phyloP scores from a whole-genome alignment of 2,329 filamentous ascomycete genomes.

The Cercospora canescens region DNA sequence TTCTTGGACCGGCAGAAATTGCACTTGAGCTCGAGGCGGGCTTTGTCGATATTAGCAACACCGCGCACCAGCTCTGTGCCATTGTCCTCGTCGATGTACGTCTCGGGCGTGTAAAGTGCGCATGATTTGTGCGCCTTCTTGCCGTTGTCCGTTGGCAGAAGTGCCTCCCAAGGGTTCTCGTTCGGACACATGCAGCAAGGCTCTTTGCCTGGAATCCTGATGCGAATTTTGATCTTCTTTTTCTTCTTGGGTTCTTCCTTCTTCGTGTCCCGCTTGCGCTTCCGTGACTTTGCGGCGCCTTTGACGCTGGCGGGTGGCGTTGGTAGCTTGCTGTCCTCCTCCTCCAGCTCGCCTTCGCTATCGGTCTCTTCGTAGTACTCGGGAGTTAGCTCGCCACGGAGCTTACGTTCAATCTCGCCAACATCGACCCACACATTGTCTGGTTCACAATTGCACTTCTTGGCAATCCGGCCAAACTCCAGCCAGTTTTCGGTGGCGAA shows the following conservation, averaged over 20 bases:
- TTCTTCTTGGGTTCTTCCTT: conserved; percentile 59
- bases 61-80: conserved; percentile 75
- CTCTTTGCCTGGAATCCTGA: conserved; percentile 70
- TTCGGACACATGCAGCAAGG: conserved; percentile 93
- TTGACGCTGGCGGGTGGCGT: conserved; percentile 76
- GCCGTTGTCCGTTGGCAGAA: conserved; percentile 86
- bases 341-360: conserved; percentile 60
- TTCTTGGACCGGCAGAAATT: conserved; percentile 91
- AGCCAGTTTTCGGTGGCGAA: conserved; percentile 96
- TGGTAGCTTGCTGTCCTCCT: conserved; percentile 64
- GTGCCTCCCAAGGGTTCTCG: conserved; percentile 74
- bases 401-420: conserved; percentile 89
- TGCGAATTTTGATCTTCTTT: conserved; percentile 75
- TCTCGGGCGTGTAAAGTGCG: conserved; percentile 88
- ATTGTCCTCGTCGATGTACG: conserved; percentile 71
- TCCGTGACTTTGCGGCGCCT: conserved; percentile 59
- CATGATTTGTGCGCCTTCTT: conserved; percentile 85
- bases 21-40: conserved; percentile 87
- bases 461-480: conserved; percentile 90
- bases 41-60: conserved; percentile 78
- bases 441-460: conserved; percentile 94
- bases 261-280: conserved; percentile 65
- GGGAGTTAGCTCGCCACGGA: conserved; percentile 78
- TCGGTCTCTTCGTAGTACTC: conserved; percentile 81
- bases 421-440: conserved; percentile 99